Evolutionary conservation across 345 rosid species (phyloP).

Genomic region (Raphanus sativus): DNA sequence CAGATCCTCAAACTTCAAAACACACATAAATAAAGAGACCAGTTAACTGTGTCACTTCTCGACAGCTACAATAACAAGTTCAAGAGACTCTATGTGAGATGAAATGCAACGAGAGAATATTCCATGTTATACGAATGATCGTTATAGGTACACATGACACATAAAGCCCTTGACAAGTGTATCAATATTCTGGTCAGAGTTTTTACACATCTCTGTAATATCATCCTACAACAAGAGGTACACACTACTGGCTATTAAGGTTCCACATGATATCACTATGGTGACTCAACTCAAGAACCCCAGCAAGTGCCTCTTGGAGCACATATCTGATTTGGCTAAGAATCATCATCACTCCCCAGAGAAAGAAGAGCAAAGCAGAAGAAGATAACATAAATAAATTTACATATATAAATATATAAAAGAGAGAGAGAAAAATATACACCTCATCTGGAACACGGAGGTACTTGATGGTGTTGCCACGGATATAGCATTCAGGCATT

Average conservation of each 20-base stretch:
- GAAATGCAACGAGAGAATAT: neutral
- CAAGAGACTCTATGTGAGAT: neutral
- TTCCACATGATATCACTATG: neutral
- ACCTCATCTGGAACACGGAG: constrained; percentile 98
- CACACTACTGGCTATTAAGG: neutral
- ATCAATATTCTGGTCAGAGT: constrained; percentile 30
- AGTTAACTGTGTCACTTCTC: neutral
- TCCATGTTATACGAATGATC: neutral
- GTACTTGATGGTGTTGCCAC: constrained; percentile 96
- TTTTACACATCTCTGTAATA: constrained; percentile 29
- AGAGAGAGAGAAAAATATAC: no score
- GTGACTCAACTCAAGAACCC: neutral
- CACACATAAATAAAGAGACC: neutral
- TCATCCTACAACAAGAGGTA: constrained; percentile 35
- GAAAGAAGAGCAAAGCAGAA: neutral
- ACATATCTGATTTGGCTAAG: constrained; percentile 40
- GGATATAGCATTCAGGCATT: constrained; percentile 99
- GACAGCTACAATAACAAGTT: neutral
- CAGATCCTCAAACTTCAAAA: neutral
- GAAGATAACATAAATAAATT: no score
- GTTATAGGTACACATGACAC: neutral
- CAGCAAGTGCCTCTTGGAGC: constrained; percentile 19
- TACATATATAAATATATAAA: no score
- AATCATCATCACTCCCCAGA: constrained; percentile 34
- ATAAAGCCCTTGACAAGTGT: neutral